A percentile compares a stretch with the other conserved stretches of the same genome.
Conservation (phyloP, 257 asterid species). For the Capsicum chinense region DNA sequence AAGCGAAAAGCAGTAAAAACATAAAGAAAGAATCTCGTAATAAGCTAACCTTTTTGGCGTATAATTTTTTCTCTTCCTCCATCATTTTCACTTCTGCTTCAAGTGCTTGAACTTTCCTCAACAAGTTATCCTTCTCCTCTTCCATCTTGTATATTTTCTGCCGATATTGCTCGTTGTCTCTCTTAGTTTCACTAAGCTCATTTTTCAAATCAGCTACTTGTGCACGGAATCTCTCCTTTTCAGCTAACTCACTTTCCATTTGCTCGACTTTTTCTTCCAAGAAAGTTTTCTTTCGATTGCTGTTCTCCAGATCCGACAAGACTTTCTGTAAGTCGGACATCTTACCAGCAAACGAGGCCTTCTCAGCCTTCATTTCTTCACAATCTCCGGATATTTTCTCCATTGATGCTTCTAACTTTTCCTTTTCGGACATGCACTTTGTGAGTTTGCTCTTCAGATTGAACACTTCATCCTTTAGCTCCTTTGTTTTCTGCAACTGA, state of each 20-base stretch:
- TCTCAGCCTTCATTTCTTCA: conserved; percentile 61
- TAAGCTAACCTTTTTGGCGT: conserved; percentile 52
- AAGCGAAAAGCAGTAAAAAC: neutral
- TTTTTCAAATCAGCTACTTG: conserved; percentile 50
- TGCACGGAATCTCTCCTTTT: conserved; percentile 45
- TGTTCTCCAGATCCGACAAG: conserved; percentile 58
- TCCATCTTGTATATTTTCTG: conserved; percentile 62
- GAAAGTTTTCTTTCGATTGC: conserved; percentile 49
- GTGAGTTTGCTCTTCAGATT: conserved; percentile 51
- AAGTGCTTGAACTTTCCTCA: conserved; percentile 59
- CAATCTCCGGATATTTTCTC: conserved; percentile 46
- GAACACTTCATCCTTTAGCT: conserved; percentile 59
- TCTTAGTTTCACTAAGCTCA: conserved; percentile 54
- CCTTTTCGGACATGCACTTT: conserved; percentile 52
- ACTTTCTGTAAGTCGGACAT: conserved; percentile 46
- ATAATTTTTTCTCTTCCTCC: conserved; percentile 43
- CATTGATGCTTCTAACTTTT: conserved; percentile 52
- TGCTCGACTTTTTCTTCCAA: conserved; percentile 60
- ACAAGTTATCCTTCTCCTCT: conserved; percentile 60
- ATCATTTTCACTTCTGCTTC: conserved; percentile 53
- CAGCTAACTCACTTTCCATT: conserved; percentile 56
- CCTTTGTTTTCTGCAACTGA: conserved; percentile 58
- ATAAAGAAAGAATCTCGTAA: neutral
- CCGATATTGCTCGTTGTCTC: conserved; percentile 52
- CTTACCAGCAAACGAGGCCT: conserved; percentile 45